phyloP scores from a whole-genome alignment of 2,329 filamentous ascomycete genomes.

The Leptoxyphium fumago region DNA sequence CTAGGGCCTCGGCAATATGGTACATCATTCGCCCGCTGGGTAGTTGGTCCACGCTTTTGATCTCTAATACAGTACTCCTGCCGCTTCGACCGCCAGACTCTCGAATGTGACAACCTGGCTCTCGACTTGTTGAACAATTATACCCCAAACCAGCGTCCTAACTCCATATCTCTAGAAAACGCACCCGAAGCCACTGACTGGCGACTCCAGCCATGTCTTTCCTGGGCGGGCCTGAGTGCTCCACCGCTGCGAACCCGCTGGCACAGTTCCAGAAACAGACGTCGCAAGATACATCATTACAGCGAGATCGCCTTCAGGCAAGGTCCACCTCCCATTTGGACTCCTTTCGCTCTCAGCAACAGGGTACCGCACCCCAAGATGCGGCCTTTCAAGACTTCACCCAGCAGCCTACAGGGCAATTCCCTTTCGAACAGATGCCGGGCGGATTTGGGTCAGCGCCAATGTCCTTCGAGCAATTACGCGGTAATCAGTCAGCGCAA shows the following conservation, averaged over 20 bases:
- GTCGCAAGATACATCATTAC: constrained; percentile 87
- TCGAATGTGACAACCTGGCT: no score
- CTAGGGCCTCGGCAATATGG: background rate
- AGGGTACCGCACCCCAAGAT: constrained; percentile 7
- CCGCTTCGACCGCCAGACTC: no score
- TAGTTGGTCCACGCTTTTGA: background rate
- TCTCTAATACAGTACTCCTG: no score
- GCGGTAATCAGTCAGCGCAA: constrained; percentile 11
- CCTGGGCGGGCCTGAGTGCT: constrained; percentile 90
- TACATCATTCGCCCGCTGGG: background rate
- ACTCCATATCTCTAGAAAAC: background rate
- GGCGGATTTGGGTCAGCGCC: background rate
- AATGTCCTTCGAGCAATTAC: constrained; percentile 27
- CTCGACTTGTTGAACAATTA: no score
- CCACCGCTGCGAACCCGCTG: constrained; percentile 85
- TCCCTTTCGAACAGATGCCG: constrained; percentile 41
- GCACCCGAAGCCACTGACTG: background rate
- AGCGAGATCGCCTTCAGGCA: constrained; percentile 60
- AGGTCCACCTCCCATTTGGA: constrained; percentile 14
- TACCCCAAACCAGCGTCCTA: no score
- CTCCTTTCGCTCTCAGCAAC: constrained; percentile 17
- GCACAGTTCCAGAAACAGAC: constrained; percentile 97
- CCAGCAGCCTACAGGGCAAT: constrained; percentile 61
- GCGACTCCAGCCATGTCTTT: constrained; percentile 58
- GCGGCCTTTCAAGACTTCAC: constrained; percentile 49